Conservation (phyloP, 164 flowering plant genomes). For the Brasenia schreberi region DNA sequence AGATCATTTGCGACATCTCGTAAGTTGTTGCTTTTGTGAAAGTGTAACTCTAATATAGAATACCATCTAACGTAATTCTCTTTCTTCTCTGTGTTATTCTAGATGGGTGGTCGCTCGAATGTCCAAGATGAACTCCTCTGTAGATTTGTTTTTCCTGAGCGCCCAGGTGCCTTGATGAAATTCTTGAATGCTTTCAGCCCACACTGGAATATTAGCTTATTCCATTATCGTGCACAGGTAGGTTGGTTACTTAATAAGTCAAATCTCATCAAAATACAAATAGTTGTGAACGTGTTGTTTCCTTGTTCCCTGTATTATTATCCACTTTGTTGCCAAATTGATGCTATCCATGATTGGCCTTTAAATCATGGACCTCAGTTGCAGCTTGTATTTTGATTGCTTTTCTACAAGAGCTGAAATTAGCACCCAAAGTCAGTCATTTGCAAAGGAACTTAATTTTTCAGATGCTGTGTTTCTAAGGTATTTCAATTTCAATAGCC, state of each 20-base stretch:
- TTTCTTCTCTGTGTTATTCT: constrained; percentile 9
- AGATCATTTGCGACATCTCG: no score
- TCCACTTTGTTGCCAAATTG: neutral
- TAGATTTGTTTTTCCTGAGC: constrained; percentile 80
- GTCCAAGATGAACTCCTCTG: constrained; percentile 69
- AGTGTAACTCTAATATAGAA: neutral
- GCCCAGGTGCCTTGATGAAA: constrained; percentile 76
- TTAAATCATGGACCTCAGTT: neutral
- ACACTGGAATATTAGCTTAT: constrained; percentile 90
- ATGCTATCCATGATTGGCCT: neutral
- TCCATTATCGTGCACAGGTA: constrained; percentile 86
- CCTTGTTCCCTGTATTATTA: neutral
- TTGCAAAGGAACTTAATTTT: no score
- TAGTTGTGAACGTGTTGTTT: neutral
- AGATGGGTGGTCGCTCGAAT: constrained; percentile 76
- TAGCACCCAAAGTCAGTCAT: no score
- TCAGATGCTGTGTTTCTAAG: no score
- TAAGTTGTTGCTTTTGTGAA: no score
- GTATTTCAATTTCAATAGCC: no score
- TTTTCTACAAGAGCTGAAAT: no score
- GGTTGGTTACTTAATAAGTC: constrained; percentile 10
- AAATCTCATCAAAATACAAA: neutral
- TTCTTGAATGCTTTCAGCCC: constrained; percentile 87
- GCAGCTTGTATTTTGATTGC: neutral
- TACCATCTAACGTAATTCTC: neutral